Conservation (phyloP, 768 basidiomycete species). For the Phlebiopsis flavidoalba region DNA sequence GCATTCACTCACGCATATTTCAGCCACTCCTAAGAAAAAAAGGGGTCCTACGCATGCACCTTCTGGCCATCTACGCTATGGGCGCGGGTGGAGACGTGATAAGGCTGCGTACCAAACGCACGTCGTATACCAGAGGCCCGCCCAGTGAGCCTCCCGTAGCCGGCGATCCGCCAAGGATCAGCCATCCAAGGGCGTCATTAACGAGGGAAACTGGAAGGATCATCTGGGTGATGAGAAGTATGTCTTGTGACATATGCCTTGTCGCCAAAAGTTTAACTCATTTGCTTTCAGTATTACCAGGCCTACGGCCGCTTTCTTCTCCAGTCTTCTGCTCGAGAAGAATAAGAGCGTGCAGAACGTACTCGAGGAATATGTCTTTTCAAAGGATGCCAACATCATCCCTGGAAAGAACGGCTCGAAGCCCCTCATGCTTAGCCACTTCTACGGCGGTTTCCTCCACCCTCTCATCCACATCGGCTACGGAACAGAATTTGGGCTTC, state of each 20-base stretch:
- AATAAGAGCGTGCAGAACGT: slow-evolving; percentile 37
- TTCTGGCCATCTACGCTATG: slow-evolving; percentile 54
- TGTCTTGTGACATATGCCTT: slow-evolving; percentile 8
- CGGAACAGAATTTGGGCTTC: slow-evolving; percentile 56
- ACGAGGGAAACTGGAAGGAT: slow-evolving; percentile 41
- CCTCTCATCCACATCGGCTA: slow-evolving; percentile 61
- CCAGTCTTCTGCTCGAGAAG: slow-evolving; percentile 25
- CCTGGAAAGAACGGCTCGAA: slow-evolving; percentile 12
- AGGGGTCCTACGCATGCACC: slow-evolving; percentile 51
- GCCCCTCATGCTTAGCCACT: slow-evolving; percentile 54
- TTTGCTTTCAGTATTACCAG: slow-evolving; percentile 44
- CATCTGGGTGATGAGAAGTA: slow-evolving; percentile 57
- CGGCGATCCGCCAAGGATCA: neutral
- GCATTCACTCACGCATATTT: neutral
- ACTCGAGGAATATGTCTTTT: slow-evolving; percentile 63
- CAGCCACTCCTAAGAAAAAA: too few species aligned
- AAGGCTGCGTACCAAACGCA: slow-evolving; percentile 38
- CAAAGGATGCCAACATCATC: slow-evolving; percentile 23
- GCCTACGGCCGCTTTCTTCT: slow-evolving; percentile 57
- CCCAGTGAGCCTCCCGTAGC: slow-evolving; percentile 38
- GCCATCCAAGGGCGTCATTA: slow-evolving; percentile 25
- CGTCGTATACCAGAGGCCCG: slow-evolving; percentile 32
- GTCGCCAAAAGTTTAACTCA: neutral
- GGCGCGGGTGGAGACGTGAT: slow-evolving; percentile 44
- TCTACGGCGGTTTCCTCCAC: slow-evolving; percentile 54